A percentile compares a stretch with the other conserved stretches of the same genome.
phyloP scores from a whole-genome alignment of 208 protist genomes.

The Trypanosoma cruzi region DNA sequence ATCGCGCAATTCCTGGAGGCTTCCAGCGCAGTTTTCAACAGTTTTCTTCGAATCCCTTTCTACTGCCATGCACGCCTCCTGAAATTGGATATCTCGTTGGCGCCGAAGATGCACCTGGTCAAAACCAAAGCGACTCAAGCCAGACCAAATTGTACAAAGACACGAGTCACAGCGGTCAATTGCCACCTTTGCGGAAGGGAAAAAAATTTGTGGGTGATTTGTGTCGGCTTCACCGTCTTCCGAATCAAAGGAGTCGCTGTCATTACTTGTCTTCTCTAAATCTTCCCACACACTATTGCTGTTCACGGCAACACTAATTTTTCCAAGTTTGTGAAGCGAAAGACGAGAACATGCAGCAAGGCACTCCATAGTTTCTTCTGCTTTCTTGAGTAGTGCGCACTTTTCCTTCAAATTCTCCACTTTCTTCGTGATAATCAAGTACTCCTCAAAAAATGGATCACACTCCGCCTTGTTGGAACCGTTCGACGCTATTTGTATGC shows the following conservation, averaged over 20 bases:
- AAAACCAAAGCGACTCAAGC: slow-evolving; percentile 18
- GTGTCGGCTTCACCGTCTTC: slow-evolving; percentile 10
- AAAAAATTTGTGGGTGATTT: slow-evolving; percentile 5
- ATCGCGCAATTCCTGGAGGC: slow-evolving; percentile 17
- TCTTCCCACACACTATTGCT: not conserved
- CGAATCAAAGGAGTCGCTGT: slow-evolving; percentile 21
- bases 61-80: slow-evolving; percentile 15
- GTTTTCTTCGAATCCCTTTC: slow-evolving; percentile 19
- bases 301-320: slow-evolving; percentile 21
- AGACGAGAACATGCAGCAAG: slow-evolving; percentile 20
- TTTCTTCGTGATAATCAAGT: not conserved
- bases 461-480: not conserved
- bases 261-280: not conserved
- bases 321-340: slow-evolving; percentile 20
- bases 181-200: slow-evolving; percentile 9
- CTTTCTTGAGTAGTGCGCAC: slow-evolving; percentile 8
- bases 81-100: slow-evolving; percentile 20
- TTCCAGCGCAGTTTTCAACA: not conserved
- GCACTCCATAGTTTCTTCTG: slow-evolving; percentile 22
- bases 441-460: slow-evolving; percentile 8
- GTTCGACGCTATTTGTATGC: slow-evolving; percentile 1
- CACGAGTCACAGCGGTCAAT: slow-evolving; percentile 24
- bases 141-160: slow-evolving; percentile 32
- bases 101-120: slow-evolving; percentile 16
- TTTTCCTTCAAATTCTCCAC: slow-evolving; percentile 4